These are phyloP conservation scores for Chamaecyparis obtusa DNA, from an alignment of 75 land plant genomes.

Conservation along the genomic window DNA sequence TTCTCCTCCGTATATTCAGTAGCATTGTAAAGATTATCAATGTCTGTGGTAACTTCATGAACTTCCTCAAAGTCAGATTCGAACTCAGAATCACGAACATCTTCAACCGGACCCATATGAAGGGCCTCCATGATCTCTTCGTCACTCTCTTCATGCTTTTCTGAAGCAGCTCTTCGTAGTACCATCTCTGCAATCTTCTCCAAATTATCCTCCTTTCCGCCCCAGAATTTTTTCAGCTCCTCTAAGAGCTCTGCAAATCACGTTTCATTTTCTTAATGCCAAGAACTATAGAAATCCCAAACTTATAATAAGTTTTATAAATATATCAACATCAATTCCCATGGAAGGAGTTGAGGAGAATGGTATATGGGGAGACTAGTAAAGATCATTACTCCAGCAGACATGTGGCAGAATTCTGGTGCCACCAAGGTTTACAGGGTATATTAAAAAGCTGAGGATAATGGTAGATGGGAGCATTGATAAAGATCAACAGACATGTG, in stretches of 20 bases:
- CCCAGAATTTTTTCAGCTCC: constrained; percentile 33
- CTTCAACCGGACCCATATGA: constrained; percentile 12
- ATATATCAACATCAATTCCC: not conserved
- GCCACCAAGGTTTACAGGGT: not conserved
- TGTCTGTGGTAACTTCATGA: constrained; percentile 47
- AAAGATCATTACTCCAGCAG: not conserved
- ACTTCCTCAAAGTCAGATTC: constrained; percentile 50
- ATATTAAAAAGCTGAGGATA: not conserved
- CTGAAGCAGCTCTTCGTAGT: constrained; percentile 21
- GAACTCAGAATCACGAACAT: constrained; percentile 39
- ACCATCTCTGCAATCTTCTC: constrained; percentile 36
- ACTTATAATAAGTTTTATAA: not conserved
- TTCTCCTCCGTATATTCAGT: constrained; percentile 30
- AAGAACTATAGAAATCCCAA: not conserved
- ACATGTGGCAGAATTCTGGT: not conserved
- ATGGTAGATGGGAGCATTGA: not conserved
- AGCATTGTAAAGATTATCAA: constrained; percentile 49
- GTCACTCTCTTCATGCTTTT: constrained; percentile 59
- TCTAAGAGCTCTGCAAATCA: constrained; percentile 33
- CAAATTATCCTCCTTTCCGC: constrained; percentile 32
- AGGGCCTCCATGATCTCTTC: constrained; percentile 50
- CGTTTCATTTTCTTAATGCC: not conserved
- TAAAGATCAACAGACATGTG: not conserved
- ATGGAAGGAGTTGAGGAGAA: not conserved
- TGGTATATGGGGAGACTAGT: not conserved